Conservation (phyloP, 2,329 filamentous ascomycete species). For the Gaeumannomyces tritici region DNA sequence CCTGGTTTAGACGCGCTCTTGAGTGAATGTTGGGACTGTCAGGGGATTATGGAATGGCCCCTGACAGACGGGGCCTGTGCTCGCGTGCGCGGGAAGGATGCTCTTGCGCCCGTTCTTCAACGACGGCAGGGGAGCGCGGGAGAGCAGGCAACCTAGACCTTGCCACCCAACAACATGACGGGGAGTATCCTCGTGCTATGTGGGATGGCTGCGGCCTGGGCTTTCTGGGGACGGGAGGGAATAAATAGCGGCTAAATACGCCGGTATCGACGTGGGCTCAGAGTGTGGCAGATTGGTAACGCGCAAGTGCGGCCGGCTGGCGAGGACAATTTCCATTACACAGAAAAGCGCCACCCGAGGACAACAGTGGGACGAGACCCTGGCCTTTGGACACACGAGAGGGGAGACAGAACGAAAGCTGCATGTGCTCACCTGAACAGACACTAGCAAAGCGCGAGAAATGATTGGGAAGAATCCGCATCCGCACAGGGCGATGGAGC, state of each 20-base stretch:
- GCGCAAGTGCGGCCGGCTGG: not conserved
- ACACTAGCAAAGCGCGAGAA: not conserved
- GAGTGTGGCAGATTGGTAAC: not conserved
- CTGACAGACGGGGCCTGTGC: not conserved
- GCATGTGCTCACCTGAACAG: conserved; percentile 1
- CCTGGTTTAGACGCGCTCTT: not conserved
- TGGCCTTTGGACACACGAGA: not conserved
- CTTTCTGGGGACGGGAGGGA: not conserved
- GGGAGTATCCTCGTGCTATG: not conserved
- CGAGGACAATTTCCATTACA: not conserved
- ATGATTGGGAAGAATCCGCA: conserved; percentile 2
- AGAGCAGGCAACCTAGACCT: not conserved
- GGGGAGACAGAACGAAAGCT: not conserved
- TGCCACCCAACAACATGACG: not conserved
- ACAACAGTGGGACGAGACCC: not conserved
- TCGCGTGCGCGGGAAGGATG: not conserved
- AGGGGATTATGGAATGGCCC: not conserved
- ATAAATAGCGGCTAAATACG: conserved; percentile 2
- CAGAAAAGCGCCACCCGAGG: not conserved
- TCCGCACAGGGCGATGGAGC: not conserved
- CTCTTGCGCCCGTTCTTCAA: not conserved
- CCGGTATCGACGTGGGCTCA: not conserved
- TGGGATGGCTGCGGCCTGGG: not conserved
- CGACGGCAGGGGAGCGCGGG: not conserved
- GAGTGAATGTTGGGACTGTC: not conserved